These are phyloP conservation scores for Myxozyma mucilagina DNA, from an alignment of 805 yeast genomes.

Conservation along the genomic window DNA sequence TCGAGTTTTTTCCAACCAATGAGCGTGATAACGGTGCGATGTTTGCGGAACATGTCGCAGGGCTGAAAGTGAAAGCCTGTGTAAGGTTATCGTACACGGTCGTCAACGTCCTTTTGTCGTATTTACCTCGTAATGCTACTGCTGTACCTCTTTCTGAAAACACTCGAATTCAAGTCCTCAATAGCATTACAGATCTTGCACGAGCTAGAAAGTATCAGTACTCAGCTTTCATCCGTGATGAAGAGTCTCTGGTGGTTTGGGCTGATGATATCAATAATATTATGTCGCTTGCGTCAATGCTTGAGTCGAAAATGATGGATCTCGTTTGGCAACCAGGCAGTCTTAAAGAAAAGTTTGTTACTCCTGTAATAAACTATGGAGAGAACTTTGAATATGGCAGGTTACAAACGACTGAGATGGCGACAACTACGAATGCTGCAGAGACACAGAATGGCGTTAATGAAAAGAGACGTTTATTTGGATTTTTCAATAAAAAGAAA, in stretches of 20 bases:
- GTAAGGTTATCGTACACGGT: conserved; percentile 16
- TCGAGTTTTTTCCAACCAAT: conserved; percentile 8
- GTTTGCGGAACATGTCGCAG: conserved; percentile 18
- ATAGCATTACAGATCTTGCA: conserved; percentile 21
- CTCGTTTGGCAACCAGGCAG: conserved; percentile 22
- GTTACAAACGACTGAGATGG: neutral
- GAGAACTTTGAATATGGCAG: neutral
- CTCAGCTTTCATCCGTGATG: conserved; percentile 20
- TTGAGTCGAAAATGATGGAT: conserved; percentile 25
- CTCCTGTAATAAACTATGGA: conserved; percentile 1
- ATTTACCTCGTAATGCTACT: conserved; percentile 8
- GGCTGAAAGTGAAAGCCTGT: conserved; percentile 21
- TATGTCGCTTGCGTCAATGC: conserved; percentile 9
- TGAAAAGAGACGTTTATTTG: too few relatives aligned
- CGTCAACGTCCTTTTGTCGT: conserved; percentile 19
- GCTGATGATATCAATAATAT: conserved; percentile 17
- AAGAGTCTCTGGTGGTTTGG: conserved; percentile 23
- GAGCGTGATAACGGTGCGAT: neutral
- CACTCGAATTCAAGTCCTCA: conserved; percentile 24
- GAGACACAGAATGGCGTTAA: too few relatives aligned
- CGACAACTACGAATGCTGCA: neutral
- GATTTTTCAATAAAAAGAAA: neutral
- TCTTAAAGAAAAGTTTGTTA: neutral
- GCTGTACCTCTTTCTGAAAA: conserved; percentile 21
- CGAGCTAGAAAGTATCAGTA: conserved; percentile 23